Percentiles rank a stretch among this genome's conserved stretches.
phyloP scores from a whole-genome alignment of 495 filamentous ascomycete genomes.

The Aspergillus hancockii region DNA sequence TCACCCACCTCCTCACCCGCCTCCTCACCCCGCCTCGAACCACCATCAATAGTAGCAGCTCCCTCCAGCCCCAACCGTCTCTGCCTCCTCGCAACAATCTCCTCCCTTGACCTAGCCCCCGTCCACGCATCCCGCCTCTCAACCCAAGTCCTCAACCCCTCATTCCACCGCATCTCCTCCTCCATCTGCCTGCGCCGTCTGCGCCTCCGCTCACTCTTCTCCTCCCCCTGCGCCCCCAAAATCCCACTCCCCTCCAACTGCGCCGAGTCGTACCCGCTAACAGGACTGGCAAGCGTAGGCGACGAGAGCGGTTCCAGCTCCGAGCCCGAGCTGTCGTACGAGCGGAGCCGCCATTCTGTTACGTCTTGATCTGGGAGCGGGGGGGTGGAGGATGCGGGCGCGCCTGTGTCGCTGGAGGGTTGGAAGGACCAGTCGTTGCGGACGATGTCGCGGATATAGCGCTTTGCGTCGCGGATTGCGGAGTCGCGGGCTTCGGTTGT shows the following conservation, averaged over 20 bases:
- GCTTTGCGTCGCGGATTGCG: slow-evolving; percentile 45
- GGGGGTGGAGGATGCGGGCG: slow-evolving; percentile 28
- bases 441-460: slow-evolving; percentile 42
- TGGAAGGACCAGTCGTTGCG: slow-evolving; percentile 48
- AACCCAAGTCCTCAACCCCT: slow-evolving; percentile 73
- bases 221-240: slow-evolving; percentile 2
- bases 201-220: slow-evolving; percentile 47
- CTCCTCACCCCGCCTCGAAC: no score
- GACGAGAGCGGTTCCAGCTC: slow-evolving; percentile 42
- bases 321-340: slow-evolving; percentile 46
- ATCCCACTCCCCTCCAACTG: slow-evolving; percentile 9
- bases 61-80: neutral
- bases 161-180: slow-evolving; percentile 82
- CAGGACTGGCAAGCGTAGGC: slow-evolving; percentile 19
- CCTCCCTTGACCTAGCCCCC: slow-evolving; percentile 56
- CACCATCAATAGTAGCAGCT: no score
- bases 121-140: slow-evolving; percentile 84
- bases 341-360: slow-evolving; percentile 43
- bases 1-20: no score
- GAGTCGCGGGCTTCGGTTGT: slow-evolving; percentile 39
- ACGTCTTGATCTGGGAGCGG: slow-evolving; percentile 30
- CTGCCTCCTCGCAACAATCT: slow-evolving; percentile 20
- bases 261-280: slow-evolving; percentile 14
- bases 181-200: slow-evolving; percentile 60
- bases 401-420: slow-evolving; percentile 28